Base-by-base conservation (phyloP, 2,329 filamentous ascomycete genomes). In the Didymosphaeria variabile region DNA sequence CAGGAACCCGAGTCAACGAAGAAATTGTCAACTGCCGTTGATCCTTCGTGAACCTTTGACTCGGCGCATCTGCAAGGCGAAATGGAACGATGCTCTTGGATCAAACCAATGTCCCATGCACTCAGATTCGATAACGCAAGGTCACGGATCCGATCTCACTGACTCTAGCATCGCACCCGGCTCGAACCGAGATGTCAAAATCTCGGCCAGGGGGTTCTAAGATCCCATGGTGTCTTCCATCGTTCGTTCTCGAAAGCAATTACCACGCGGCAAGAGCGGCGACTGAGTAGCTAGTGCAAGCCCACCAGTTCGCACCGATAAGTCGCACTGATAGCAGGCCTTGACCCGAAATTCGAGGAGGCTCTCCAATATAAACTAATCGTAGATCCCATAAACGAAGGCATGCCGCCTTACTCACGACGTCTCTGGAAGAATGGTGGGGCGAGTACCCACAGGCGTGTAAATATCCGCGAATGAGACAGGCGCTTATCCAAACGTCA, bases 401-500 rank as follows among this genome's bases (percentile, higher is more conserved):
- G 6, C 19, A n/a, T 36, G 29, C 5, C 15, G 23, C 36, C 47
- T 38, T 26, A 21, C 17, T 45, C 52, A 55, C 52, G 15, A 49
- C 54, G 50, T 15, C 13, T 29, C n/a, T 9, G 29, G n/a, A 36
- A 38, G 7, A 21, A 46, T 15, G 50, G 50, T 40, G 50, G n/a
- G 49, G 50, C 26, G 5, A 23, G 36, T 1, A 15, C 56, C 40
- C 34, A 5, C 12, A 21, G 58, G 26, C 17, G 34, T 2, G 55
- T 29, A 38, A 60, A 51, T 29, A 55, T 46, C 58, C 45, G 26
- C 58, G 34, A 60, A 60, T 60, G 26, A 60, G 58, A 34, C 36
- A 45, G 53, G 45, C 46, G 26, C 26, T 3, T 31, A 15, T 50
- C 29, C 45, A 36, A 36, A 36, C 38, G 29, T 32, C 52, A 31